These are phyloP conservation scores for Hammondia hammondi DNA, from an alignment of 169 alveolate species.

Conservation along the genomic window DNA sequence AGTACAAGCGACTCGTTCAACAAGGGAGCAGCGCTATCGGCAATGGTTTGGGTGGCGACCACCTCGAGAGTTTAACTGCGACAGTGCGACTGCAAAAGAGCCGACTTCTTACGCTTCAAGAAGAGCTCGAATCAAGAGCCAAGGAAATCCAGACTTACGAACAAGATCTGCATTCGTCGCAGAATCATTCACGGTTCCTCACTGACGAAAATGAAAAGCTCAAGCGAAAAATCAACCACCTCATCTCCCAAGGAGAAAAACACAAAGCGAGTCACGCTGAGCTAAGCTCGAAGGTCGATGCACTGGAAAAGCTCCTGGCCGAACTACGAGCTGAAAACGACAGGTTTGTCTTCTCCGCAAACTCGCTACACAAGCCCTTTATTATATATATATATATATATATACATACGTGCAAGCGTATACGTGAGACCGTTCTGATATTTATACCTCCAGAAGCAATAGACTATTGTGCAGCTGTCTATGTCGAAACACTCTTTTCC, in stretches of 20 bases:
- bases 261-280: not conserved
- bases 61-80: not conserved
- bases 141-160: not conserved
- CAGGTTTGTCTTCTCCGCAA: not conserved
- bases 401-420: too few relatives aligned
- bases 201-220: slow-evolving; percentile 29
- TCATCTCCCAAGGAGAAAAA: not conserved
- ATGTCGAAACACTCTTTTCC: too few relatives aligned
- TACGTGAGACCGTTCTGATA: too few relatives aligned
- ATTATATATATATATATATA: too few relatives aligned
- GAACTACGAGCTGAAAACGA: not conserved
- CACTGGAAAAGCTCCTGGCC: not conserved
- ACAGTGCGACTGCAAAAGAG: not conserved
- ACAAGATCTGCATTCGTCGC: not conserved
- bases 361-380: too few relatives aligned
- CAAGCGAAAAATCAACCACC: slow-evolving; percentile 6
- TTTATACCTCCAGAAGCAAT: too few relatives aligned
- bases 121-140: not conserved
- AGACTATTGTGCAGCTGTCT: too few relatives aligned
- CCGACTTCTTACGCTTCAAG: slow-evolving; percentile 1
- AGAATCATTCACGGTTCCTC: not conserved
- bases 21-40: slow-evolving; percentile 22
- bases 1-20: slow-evolving; percentile 4
- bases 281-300: not conserved
- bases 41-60: not conserved